Conservation (phyloP, 148 eudicot genomes). For the Nepenthes gracilis region DNA sequence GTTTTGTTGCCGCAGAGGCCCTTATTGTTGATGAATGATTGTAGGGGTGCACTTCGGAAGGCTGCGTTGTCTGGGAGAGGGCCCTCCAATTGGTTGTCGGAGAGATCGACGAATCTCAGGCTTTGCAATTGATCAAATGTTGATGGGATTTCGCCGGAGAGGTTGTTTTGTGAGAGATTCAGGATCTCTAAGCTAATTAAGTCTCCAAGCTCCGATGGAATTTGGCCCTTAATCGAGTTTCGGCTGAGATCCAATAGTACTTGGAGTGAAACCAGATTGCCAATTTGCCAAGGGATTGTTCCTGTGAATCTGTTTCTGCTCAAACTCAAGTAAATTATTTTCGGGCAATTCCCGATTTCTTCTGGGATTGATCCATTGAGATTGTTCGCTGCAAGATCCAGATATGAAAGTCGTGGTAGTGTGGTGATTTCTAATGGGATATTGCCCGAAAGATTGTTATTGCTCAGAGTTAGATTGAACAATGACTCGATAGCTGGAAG, state of each 20-base stretch:
- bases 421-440: conserved; percentile 4
- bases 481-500: too few species aligned
- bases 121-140: conserved; percentile 11
- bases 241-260: conserved; percentile 18
- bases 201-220: conserved; percentile 8
- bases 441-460: conserved; percentile 13
- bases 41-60: conserved; percentile 3
- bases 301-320: conserved; percentile 13
- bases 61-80: conserved; percentile 15
- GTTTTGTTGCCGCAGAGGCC: conserved; percentile 8
- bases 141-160: conserved; percentile 17
- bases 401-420: neutral
- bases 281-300: conserved; percentile 10
- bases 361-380: conserved; percentile 11
- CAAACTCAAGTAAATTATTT: conserved; percentile 13
- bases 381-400: conserved; percentile 16
- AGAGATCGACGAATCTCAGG: conserved; percentile 14
- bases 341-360: conserved; percentile 8
- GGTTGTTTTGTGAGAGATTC: conserved; percentile 20
- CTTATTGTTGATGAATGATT: conserved; percentile 10
- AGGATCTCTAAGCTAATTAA: conserved; percentile 11
- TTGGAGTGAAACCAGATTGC: conserved; percentile 9
- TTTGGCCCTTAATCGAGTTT: conserved; percentile 12
- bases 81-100: conserved; percentile 22
- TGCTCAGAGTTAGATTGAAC: neutral